Conservation (phyloP, 768 basidiomycete species). For the Boletus rubescentipes region DNA sequence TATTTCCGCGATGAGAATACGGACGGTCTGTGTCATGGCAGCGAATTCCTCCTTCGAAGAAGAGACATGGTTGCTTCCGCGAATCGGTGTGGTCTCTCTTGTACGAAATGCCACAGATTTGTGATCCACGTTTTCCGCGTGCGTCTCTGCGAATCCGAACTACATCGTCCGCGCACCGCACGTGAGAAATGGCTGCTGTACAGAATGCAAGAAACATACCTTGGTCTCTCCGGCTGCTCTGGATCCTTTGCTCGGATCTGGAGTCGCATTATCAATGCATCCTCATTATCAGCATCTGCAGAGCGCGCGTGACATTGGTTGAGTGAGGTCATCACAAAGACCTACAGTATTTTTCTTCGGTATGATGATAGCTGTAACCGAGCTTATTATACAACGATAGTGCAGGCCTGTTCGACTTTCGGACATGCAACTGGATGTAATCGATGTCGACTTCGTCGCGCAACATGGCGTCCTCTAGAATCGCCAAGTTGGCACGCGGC, state of each 20-base stretch:
- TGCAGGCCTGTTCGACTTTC: conserved; percentile 29
- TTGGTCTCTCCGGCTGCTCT: conserved; percentile 2
- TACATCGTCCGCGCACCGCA: not conserved
- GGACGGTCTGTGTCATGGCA: conserved; percentile 6
- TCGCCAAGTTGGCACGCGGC: not conserved
- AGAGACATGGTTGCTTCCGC: conserved; percentile 8
- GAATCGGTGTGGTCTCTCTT: conserved; percentile 10
- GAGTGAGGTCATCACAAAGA: not conserved
- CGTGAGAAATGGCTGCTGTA: not conserved
- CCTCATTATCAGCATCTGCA: conserved; percentile 28
- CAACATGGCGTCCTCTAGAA: conserved; percentile 26
- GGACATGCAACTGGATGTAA: conserved; percentile 30
- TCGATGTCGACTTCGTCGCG: conserved; percentile 14
- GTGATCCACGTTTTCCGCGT: conserved; percentile 15
- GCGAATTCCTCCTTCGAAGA: conserved; percentile 11
- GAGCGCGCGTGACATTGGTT: not conserved
- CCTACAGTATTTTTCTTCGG: conserved; percentile 28
- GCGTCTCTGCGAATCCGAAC: conserved; percentile 1
- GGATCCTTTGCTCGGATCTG: not conserved
- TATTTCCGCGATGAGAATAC: not conserved
- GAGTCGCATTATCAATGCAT: conserved; percentile 27
- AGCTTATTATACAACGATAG: conserved; percentile 24
- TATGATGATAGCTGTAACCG: conserved; percentile 18
- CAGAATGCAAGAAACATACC: conserved; percentile 9
- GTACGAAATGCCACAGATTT: conserved; percentile 10